phyloP scores from a whole-genome alignment of 768 basidiomycete genomes.

The Paxillus rubicundulus region DNA sequence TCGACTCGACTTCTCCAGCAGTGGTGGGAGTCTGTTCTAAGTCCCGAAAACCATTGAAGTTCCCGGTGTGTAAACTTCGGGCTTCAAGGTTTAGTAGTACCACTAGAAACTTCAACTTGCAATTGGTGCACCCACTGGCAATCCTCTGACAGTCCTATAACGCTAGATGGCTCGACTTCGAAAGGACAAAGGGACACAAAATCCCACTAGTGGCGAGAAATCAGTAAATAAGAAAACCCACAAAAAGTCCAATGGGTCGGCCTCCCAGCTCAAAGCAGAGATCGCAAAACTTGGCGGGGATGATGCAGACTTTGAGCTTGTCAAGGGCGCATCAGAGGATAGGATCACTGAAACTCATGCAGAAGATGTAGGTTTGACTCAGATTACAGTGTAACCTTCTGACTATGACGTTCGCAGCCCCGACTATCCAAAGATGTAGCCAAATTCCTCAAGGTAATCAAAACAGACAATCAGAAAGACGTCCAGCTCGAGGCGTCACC shows the following conservation, averaged over 20 bases:
- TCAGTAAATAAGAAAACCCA: not conserved
- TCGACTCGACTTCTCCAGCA: too few relatives aligned
- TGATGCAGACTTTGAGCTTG: conserved; percentile 44
- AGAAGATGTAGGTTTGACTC: conserved; percentile 31
- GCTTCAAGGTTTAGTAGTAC: too few relatives aligned
- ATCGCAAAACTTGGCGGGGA: conserved; percentile 47
- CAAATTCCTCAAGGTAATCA: conserved; percentile 38
- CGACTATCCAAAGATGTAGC: conserved; percentile 44
- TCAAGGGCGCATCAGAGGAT: conserved; percentile 39
- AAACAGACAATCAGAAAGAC: conserved; percentile 26
- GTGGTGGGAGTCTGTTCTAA: too few relatives aligned
- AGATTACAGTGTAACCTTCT: not conserved
- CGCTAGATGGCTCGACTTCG: conserved; percentile 14
- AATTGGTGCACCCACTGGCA: too few relatives aligned
- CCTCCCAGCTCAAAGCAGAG: conserved; percentile 26
- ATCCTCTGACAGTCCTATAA: not conserved
- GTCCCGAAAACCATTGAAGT: too few relatives aligned
- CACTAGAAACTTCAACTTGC: too few relatives aligned
- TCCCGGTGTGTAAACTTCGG: too few relatives aligned
- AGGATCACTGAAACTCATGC: conserved; percentile 27
- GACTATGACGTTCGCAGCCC: conserved; percentile 31
- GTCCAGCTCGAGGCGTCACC: conserved; percentile 34
- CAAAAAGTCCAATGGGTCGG: not conserved
- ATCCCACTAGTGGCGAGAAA: not conserved
- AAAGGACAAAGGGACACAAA: conserved; percentile 10